phyloP scores from a whole-genome alignment of 169 alveolate genomes.

The Eimeria tenella region DNA sequence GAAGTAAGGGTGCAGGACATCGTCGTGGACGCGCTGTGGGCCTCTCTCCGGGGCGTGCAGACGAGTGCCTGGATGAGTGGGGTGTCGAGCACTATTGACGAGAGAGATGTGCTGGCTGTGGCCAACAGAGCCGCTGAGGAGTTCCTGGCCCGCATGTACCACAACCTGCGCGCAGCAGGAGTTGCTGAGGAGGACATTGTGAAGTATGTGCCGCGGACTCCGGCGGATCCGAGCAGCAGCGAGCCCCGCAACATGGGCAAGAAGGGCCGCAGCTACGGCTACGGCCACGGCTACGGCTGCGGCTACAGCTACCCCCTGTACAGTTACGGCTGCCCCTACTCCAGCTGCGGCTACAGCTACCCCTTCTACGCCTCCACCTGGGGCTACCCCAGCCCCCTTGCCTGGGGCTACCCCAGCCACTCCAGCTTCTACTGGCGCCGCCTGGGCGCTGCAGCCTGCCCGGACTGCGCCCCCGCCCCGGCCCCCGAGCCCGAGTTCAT shows the following conservation, averaged over 20 bases:
- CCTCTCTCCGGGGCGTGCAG: conserved; percentile 34
- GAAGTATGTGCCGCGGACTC: conserved; percentile 6
- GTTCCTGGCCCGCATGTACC: conserved; percentile 47
- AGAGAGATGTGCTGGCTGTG: background rate
- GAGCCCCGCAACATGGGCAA: conserved; percentile 1
- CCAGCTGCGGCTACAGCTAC: background rate
- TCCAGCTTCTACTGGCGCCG: background rate
- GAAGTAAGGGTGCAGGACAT: conserved; percentile 34
- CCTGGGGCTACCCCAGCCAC: background rate
- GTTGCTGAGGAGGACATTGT: conserved; percentile 41
- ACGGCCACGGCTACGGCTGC: background rate
- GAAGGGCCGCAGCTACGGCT: conserved; percentile 12
- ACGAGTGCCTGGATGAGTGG: conserved; percentile 20
- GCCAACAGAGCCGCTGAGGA: conserved; percentile 53
- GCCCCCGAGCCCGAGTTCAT: background rate
- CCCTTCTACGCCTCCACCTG: conserved; percentile 17
- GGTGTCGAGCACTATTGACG: background rate
- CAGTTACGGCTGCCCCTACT: background rate
- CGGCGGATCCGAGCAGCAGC: background rate
- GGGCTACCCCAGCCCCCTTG: background rate
- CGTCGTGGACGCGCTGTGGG: conserved; percentile 48
- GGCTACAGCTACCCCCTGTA: conserved; percentile 20
- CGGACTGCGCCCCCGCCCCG: background rate
- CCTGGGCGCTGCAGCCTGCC: background rate
- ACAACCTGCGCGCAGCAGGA: conserved; percentile 38